These are phyloP conservation scores for Spiraea crenata DNA, from an alignment of 331 rosid species.

Conservation along the genomic window DNA sequence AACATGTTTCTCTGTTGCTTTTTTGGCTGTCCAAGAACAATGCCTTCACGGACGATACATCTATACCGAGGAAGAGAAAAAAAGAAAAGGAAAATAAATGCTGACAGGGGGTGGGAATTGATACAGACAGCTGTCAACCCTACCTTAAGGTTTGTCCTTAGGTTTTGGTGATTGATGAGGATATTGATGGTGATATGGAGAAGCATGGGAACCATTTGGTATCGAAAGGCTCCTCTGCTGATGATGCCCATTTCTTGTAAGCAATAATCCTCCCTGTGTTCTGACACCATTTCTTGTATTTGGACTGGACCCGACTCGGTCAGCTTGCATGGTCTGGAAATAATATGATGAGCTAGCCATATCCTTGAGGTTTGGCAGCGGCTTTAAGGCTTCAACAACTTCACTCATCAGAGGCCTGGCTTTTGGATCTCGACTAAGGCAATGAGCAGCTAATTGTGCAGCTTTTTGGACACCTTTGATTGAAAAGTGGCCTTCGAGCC, in stretches of 20 bases:
- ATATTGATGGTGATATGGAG: constrained; percentile 75
- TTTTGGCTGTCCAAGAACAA: constrained; percentile 50
- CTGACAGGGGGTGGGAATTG: constrained; percentile 22
- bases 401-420: constrained; percentile 87
- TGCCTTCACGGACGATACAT: constrained; percentile 54
- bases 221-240: constrained; percentile 72
- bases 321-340: constrained; percentile 82
- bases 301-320: constrained; percentile 69
- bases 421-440: constrained; percentile 92
- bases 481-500: constrained; percentile 92
- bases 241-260: constrained; percentile 60
- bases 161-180: constrained; percentile 82
- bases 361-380: constrained; percentile 85
- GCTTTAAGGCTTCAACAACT: constrained; percentile 84
- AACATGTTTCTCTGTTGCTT: constrained; percentile 45
- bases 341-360: constrained; percentile 95
- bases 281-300: constrained; percentile 53
- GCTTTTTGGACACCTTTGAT: constrained; percentile 92
- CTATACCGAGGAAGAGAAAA: constrained; percentile 39
- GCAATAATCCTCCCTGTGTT: constrained; percentile 52
- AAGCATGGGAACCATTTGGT: constrained; percentile 66
- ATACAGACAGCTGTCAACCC: constrained; percentile 36
- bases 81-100: constrained; percentile 19
- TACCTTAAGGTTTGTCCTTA: constrained; percentile 59
- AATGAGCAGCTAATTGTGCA: constrained; percentile 74